Evolutionary conservation across 257 asterid species (phyloP).

Genomic region (Solanum sparsipilum): DNA sequence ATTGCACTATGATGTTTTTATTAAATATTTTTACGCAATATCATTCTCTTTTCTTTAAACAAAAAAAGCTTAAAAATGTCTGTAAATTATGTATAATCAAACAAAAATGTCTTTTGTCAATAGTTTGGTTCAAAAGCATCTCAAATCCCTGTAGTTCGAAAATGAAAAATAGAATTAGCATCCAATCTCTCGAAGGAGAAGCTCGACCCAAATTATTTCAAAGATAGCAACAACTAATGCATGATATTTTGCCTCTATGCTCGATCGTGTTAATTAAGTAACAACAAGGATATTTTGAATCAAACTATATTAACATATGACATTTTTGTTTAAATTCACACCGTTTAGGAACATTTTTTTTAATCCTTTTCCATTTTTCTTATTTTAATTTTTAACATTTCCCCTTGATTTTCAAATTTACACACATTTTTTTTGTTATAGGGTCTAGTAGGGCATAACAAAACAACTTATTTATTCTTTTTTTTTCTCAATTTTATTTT

Average conservation of each 20-base stretch:
- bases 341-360: neutral
- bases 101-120: neutral
- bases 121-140: neutral
- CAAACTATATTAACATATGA: neutral
- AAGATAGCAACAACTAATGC: neutral
- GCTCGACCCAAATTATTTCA: no score
- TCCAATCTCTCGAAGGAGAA: neutral
- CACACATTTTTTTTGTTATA: neutral
- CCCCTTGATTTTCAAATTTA: neutral
- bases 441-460: neutral
- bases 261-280: neutral
- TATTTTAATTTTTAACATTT: neutral
- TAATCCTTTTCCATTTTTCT: neutral
- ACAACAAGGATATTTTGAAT: no score
- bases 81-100: neutral
- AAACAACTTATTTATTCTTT: neutral
- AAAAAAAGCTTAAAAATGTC: neutral
- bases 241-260: neutral
- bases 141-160: no score
- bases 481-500: neutral
- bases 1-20: neutral
- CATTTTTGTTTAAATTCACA: neutral
- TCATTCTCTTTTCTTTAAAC: neutral
- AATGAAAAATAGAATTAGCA: neutral
- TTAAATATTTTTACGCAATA: neutral